These are phyloP conservation scores for Malassezia sp. DNA, from an alignment of 1,284 basidiomycete genomes.

Conservation along the genomic window DNA sequence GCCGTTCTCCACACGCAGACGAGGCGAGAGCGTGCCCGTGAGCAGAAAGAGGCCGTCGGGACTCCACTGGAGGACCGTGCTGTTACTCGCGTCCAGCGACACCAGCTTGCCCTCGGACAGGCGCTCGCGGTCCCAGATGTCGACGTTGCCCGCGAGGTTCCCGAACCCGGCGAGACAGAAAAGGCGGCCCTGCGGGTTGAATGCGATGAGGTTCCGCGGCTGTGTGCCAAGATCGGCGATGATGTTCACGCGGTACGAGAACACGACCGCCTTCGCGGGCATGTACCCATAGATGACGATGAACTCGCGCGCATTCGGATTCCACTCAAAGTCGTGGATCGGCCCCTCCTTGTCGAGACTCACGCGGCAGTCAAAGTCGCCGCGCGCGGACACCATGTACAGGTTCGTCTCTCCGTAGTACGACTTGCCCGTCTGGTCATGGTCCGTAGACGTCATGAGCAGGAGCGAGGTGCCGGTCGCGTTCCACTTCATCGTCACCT, in stretches of 20 bases:
- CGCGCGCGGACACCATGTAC: slow-evolving; percentile 85
- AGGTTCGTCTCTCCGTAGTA: slow-evolving; percentile 96
- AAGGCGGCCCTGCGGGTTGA: slow-evolving; percentile 86
- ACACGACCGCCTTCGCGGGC: slow-evolving; percentile 84
- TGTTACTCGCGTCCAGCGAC: slow-evolving; percentile 83
- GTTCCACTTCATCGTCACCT: slow-evolving; percentile 91
- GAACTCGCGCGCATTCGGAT: slow-evolving; percentile 85
- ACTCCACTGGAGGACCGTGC: slow-evolving; percentile 86
- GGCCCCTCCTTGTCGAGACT: slow-evolving; percentile 92
- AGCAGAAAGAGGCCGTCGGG: slow-evolving; percentile 83
- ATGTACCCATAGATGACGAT: slow-evolving; percentile 92
- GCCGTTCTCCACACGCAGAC: slow-evolving; percentile 90
- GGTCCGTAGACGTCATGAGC: slow-evolving; percentile 84
- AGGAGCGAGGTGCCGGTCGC: slow-evolving; percentile 62
- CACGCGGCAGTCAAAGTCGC: slow-evolving; percentile 85
- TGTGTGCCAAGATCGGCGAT: slow-evolving; percentile 81
- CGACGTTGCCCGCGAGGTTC: slow-evolving; percentile 84
- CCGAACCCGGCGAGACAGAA: slow-evolving; percentile 86
- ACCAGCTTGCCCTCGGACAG: slow-evolving; percentile 61
- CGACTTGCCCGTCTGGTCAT: slow-evolving; percentile 90
- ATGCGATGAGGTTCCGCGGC: slow-evolving; percentile 81
- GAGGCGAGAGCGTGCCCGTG: slow-evolving; percentile 83
- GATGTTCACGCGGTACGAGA: slow-evolving; percentile 76
- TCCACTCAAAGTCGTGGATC: slow-evolving; percentile 93
- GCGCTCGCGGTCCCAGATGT: slow-evolving; percentile 78